These are phyloP conservation scores for Globisporangium nunn DNA, from an alignment of 352 stramenopile genomes.

Conservation along the genomic window DNA sequence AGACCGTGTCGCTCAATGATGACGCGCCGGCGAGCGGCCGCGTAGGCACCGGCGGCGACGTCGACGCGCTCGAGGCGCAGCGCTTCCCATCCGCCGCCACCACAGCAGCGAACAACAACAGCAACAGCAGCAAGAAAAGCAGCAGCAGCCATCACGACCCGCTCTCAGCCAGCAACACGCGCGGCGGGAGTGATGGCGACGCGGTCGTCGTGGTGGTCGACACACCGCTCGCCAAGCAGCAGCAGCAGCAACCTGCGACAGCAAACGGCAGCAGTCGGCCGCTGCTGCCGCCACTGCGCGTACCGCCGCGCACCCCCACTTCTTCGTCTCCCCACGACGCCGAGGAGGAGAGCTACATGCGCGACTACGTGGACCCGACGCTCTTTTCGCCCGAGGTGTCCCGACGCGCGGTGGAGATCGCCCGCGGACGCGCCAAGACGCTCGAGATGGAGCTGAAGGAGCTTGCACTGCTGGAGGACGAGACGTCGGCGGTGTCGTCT, in stretches of 20 bases:
- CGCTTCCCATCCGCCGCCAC: constrained; percentile 31
- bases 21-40: constrained; percentile 19
- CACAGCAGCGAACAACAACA: no score
- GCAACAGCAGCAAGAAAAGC: constrained; percentile 12
- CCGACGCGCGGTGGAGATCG: constrained; percentile 76
- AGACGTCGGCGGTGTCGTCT: constrained; percentile 4
- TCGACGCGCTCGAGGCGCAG: constrained; percentile 48
- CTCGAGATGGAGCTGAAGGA: constrained; percentile 76
- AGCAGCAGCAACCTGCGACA: constrained; percentile 18
- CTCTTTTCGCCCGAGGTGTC: constrained; percentile 81
- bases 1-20: constrained; percentile 75
- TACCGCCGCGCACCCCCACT: constrained; percentile 20
- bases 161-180: constrained; percentile 15
- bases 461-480: constrained; percentile 39
- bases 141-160: constrained; percentile 3
- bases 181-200: constrained; percentile 11
- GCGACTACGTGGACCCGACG: constrained; percentile 70
- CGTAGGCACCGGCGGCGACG: constrained; percentile 9
- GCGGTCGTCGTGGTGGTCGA: constrained; percentile 35
- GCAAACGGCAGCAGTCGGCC: constrained; percentile 11
- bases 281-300: constrained; percentile 11
- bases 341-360: constrained; percentile 30
- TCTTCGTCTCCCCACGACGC: constrained; percentile 12
- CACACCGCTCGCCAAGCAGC: constrained; percentile 3
- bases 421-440: constrained; percentile 61